These are phyloP conservation scores for Ceratocystis ficicola DNA, from an alignment of 2,329 filamentous ascomycete species.

Conservation along the genomic window DNA sequence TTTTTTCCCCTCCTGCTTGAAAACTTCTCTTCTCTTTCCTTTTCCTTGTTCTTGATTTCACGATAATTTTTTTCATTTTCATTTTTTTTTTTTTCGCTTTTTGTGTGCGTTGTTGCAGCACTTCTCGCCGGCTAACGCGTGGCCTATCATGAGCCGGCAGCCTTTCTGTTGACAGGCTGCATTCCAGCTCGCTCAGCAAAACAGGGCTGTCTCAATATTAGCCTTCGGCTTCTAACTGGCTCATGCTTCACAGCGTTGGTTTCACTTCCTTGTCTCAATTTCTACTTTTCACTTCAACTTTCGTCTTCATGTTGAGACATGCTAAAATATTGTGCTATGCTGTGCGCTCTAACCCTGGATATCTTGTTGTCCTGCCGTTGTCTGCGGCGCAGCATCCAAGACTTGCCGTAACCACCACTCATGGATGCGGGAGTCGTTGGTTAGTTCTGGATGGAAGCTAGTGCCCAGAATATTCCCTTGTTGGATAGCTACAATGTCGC, in stretches of 20 bases:
- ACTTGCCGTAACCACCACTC: constrained; percentile 79
- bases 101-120: not conserved
- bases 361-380: not conserved
- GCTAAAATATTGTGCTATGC: no score
- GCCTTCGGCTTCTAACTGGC: no score
- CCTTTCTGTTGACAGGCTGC: not conserved
- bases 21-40: constrained; percentile 16
- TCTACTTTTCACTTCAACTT: not conserved
- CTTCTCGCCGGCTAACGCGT: not conserved
- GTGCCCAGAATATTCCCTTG: constrained; percentile 90
- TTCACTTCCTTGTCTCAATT: not conserved
- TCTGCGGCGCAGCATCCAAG: constrained; percentile 19
- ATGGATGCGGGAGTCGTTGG: constrained; percentile 76
- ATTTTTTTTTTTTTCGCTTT: not conserved
- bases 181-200: no score
- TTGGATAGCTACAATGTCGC: constrained; percentile 74
- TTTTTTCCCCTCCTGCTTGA: constrained; percentile 5
- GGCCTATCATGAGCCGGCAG: not conserved
- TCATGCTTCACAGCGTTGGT: no score
- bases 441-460: constrained; percentile 92
- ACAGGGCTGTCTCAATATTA: no score
- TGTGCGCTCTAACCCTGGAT: not conserved
- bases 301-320: constrained; percentile 4
- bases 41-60: not conserved
- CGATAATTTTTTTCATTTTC: constrained; percentile 10